Evolutionary conservation across 2,329 filamentous ascomycete species (phyloP).

Genomic region (Monilinia polystroma): DNA sequence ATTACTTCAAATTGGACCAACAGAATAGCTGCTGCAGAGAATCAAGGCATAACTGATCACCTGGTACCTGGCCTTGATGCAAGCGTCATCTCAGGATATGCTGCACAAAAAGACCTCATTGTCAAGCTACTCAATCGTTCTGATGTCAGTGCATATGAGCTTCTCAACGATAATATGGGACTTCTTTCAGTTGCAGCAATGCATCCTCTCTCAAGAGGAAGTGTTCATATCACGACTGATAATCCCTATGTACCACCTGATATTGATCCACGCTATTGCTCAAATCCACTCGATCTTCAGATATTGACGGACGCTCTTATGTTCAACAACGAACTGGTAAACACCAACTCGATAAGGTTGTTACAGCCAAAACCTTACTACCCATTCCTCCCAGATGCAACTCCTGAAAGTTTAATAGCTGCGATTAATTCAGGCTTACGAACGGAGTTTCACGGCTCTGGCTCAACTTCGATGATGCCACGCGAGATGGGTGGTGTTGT

Average conservation of each 20-base stretch:
- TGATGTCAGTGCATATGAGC: constrained; percentile 34
- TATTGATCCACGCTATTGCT: constrained; percentile 46
- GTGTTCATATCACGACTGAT: constrained; percentile 52
- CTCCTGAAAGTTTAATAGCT: constrained; percentile 28
- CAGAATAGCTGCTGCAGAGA: constrained; percentile 29
- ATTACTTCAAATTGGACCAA: constrained; percentile 30
- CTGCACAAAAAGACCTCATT: constrained; percentile 31
- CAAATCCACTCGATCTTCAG: constrained; percentile 34
- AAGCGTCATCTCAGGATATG: constrained; percentile 32
- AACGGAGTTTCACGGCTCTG: constrained; percentile 35
- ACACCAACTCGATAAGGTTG: constrained; percentile 31
- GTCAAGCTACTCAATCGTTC: constrained; percentile 25
- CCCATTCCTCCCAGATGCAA: constrained; percentile 31
- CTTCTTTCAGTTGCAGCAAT: constrained; percentile 42
- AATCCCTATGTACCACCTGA: constrained; percentile 45
- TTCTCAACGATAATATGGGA: constrained; percentile 33
- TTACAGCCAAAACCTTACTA: constrained; percentile 31
- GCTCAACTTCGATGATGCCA: constrained; percentile 33
- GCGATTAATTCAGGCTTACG: constrained; percentile 30
- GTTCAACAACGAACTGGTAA: constrained; percentile 33
- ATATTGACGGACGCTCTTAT: constrained; percentile 32
- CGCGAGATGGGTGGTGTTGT: constrained; percentile 31
- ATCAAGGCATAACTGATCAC: constrained; percentile 28
- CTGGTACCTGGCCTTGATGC: constrained; percentile 30
- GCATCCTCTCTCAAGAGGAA: constrained; percentile 57